Evolutionary conservation across 2,329 filamentous ascomycete species (phyloP), one percentile per base, ranked within the genome.

Genomic region (Aspergillus hortae): DNA sequence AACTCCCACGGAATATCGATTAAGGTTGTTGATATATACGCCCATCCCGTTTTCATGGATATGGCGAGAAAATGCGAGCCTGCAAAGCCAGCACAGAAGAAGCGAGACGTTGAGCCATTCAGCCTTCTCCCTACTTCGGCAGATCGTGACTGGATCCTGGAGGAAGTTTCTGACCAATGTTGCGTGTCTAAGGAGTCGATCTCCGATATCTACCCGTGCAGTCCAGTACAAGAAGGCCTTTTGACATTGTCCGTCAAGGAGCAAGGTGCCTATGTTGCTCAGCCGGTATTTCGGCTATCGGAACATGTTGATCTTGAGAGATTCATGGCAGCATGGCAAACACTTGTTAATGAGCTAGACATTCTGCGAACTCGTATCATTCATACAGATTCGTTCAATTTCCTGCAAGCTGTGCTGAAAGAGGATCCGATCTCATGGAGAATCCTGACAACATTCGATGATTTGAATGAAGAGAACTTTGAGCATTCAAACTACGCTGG

Each of bases 311-410:
- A 79, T 51, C 38, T 79, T 3, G 59, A 61, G 6, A 68, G 65
- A 25, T 76, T 80, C 65, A 77, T 75, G 54, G 57, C 65, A 7
- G 70, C 77, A 1, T 81, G 77, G 77, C 70, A 78, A 45, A 65
- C 67, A 11, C 67, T 73, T 4, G 70, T 79, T 2, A 59, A 71
- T 6, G 72, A 75, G 33, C 63, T 74, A 23, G 74, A 77, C 27
- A 78, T 80, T 15, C 65, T 81, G 10, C 71, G 79, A 10, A 81
- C 78, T 21, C 71, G 77, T 7, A 70, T 77, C 46, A 65, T 75
- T 4, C 68, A 75, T 48, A 71, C 69, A 1, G 67, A 67, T 3
- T 57, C 63, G 4, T 62, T 63, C 46, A 65, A 69, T 15, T 69
- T 75, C 35, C 49, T 71, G 4, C 74, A 77, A 54, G 72, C 70